Evolutionary conservation across 768 basidiomycete genomes (phyloP).

Genomic region (Pleurotus tuoliensis): DNA sequence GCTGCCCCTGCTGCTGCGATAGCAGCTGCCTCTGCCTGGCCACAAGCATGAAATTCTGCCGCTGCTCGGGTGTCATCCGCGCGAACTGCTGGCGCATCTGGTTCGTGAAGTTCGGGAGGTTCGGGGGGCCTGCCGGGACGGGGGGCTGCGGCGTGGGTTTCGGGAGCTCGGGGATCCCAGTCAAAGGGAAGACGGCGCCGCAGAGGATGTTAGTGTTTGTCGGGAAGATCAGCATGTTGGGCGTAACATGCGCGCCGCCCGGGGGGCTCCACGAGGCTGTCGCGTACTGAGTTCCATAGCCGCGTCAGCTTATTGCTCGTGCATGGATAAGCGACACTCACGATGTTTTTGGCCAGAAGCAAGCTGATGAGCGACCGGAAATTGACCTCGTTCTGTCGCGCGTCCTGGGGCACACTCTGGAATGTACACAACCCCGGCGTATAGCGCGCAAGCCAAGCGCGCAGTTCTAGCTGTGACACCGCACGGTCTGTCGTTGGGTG

Average conservation of each 20-base stretch:
- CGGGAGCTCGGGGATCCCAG: slow-evolving; percentile 36
- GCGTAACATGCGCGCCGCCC: slow-evolving; percentile 18
- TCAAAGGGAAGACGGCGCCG: slow-evolving; percentile 33
- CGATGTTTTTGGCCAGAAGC: slow-evolving; percentile 40
- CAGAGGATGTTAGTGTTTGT: slow-evolving; percentile 17
- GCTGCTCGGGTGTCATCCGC: background rate
- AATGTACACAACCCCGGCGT: slow-evolving; percentile 41
- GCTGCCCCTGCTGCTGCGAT: too few relatives aligned
- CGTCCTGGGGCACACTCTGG: slow-evolving; percentile 26
- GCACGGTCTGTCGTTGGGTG: slow-evolving; percentile 36
- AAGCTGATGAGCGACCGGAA: slow-evolving; percentile 38
- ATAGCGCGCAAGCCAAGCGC: slow-evolving; percentile 43
- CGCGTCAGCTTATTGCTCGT: background rate
- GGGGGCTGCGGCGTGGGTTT: slow-evolving; percentile 12
- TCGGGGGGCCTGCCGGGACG: background rate
- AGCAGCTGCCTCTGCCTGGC: background rate
- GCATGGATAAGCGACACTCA: slow-evolving; percentile 24
- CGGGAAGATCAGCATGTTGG: slow-evolving; percentile 36
- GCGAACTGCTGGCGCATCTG: background rate
- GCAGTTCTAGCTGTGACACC: slow-evolving; percentile 35
- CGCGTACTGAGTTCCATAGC: slow-evolving; percentile 29
- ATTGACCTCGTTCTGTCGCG: slow-evolving; percentile 36
- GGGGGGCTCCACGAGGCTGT: slow-evolving; percentile 33
- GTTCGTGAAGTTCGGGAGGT: background rate
- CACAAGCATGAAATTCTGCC: background rate